Conservation (phyloP, 148 eudicot genomes). For the Amaranthus hypochondriacus region DNA sequence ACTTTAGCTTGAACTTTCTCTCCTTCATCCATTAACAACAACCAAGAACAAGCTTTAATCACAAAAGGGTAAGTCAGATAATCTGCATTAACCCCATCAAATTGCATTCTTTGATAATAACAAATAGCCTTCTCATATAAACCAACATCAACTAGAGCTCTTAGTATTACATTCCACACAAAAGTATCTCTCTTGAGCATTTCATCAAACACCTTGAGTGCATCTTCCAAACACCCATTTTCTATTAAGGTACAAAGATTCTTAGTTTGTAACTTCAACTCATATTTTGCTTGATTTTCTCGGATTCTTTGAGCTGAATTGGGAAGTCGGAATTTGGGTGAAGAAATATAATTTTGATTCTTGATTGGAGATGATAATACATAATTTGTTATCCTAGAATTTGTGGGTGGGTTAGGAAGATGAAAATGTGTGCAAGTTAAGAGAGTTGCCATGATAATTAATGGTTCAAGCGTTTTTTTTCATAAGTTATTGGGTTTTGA, state of each 20-base stretch:
- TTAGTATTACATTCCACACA: conserved; percentile 60
- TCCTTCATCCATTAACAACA: conserved; percentile 38
- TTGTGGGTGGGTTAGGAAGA: conserved; percentile 2
- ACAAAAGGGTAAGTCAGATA: conserved; percentile 73
- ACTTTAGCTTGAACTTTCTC: conserved; percentile 50
- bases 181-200: conserved; percentile 47
- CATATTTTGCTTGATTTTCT: conserved; percentile 9
- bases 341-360: conserved; percentile 5
- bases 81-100: conserved; percentile 47
- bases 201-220: conserved; percentile 68
- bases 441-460: conserved; percentile 21
- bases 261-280: conserved; percentile 12
- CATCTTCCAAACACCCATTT: conserved; percentile 48
- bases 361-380: not conserved
- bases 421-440: conserved; percentile 15
- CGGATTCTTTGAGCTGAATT: not conserved
- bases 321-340: conserved; percentile 6
- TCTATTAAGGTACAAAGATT: conserved; percentile 22
- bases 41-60: conserved; percentile 61
- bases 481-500: not conserved
- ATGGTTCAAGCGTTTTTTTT: not conserved
- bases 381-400: not conserved
- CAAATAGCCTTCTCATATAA: conserved; percentile 38
- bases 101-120: conserved; percentile 46
- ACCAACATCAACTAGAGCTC: conserved; percentile 47